Evolutionary conservation across 345 rosid species (phyloP).

Genomic region (Populus tremula): DNA sequence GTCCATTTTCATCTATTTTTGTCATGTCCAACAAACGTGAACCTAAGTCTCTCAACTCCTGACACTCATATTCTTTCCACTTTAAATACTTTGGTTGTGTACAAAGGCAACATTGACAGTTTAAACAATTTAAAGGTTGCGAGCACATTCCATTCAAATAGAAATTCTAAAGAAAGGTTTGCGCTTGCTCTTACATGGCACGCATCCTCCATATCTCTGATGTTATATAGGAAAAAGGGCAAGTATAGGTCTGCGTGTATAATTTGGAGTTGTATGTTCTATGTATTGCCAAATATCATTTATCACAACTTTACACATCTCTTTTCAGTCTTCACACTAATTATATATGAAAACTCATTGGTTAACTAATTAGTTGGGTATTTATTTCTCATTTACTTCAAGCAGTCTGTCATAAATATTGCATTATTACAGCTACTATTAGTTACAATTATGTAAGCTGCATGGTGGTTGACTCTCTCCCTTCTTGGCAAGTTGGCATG

Average conservation of each 20-base stretch:
- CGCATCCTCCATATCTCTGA: neutral
- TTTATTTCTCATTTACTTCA: neutral
- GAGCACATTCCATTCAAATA: too few relatives aligned
- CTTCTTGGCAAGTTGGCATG: constrained; percentile 12
- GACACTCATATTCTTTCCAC: too few relatives aligned
- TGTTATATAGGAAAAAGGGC: neutral
- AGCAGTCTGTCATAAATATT: neutral
- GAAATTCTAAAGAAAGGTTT: too few relatives aligned
- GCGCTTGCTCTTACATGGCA: neutral
- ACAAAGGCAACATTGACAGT: too few relatives aligned
- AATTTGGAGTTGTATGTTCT: neutral
- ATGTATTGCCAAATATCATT: neutral
- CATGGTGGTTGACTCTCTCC: constrained; percentile 34
- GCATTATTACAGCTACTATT: too few relatives aligned
- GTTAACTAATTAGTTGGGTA: neutral
- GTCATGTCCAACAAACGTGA: too few relatives aligned
- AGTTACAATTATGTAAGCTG: constrained; percentile 1
- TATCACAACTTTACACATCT: neutral
- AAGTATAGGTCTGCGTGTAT: neutral
- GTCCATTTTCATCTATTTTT: too few relatives aligned
- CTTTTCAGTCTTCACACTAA: neutral
- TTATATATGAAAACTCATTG: neutral
- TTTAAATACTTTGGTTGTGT: too few relatives aligned
- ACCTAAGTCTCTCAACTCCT: too few relatives aligned
- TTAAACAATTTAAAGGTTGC: too few relatives aligned